Conservation (phyloP, 2,329 filamentous ascomycete genomes). For the Leptographium wingfieldii region DNA sequence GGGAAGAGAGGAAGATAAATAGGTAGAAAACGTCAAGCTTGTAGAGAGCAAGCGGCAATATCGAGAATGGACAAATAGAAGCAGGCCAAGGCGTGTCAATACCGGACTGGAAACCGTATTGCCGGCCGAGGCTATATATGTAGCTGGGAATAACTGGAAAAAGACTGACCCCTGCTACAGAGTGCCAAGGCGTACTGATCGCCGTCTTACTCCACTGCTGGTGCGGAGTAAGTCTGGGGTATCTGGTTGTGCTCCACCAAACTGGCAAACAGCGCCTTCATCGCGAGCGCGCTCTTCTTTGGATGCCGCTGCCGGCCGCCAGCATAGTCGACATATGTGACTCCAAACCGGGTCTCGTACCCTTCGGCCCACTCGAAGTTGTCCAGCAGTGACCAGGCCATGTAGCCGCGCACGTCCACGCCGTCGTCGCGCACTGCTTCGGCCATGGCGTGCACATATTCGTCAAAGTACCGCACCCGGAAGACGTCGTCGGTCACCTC, state of each 20-base stretch:
- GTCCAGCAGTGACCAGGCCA: slow-evolving; percentile 82
- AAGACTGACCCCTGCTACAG: neutral
- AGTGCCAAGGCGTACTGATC: neutral
- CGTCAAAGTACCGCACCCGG: slow-evolving; percentile 64
- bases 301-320: slow-evolving; percentile 67
- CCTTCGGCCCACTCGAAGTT: slow-evolving; percentile 92
- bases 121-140: neutral
- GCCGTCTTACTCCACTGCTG: neutral
- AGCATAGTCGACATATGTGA: slow-evolving; percentile 71
- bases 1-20: neutral
- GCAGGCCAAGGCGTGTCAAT: neutral
- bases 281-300: slow-evolving; percentile 69
- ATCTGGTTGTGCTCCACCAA: slow-evolving; percentile 42
- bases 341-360: slow-evolving; percentile 75
- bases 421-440: slow-evolving; percentile 57
- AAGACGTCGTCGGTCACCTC: slow-evolving; percentile 72
- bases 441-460: slow-evolving; percentile 66
- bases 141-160: neutral
- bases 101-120: neutral
- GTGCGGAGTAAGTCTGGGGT: neutral
- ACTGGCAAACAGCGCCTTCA: slow-evolving; percentile 58
- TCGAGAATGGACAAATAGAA: too few relatives aligned
- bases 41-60: too few relatives aligned
- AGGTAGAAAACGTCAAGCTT: neutral
- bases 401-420: slow-evolving; percentile 68